phyloP scores from a whole-genome alignment of 2,329 filamentous ascomycete genomes.

The Sporothrix sp. region DNA sequence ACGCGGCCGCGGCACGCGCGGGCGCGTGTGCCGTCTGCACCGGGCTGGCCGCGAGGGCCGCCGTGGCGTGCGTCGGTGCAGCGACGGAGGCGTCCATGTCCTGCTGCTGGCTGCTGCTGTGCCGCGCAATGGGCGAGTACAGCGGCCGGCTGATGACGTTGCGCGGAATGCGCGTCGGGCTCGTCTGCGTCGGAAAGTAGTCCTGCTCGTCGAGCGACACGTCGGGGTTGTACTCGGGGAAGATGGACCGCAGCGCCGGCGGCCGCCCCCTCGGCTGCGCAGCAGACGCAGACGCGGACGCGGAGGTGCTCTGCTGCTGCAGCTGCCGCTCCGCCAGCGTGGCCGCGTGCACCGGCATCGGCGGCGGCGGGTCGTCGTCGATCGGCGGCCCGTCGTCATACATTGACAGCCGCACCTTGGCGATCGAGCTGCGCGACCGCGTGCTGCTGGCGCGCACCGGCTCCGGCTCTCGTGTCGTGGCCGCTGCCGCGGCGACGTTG shows the following conservation, averaged over 20 bases:
- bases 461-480: conserved; percentile 25
- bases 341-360: conserved; percentile 13
- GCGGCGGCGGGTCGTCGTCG: conserved; percentile 14
- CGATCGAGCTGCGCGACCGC: conserved; percentile 46
- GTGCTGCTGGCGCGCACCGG: conserved; percentile 40
- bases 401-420: conserved; percentile 38
- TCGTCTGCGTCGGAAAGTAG: conserved; percentile 59
- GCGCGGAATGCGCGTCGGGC: conserved; percentile 53
- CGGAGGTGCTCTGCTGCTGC: conserved; percentile 5
- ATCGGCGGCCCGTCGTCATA: conserved; percentile 19
- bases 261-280: too few species aligned
- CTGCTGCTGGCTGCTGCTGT: conserved; percentile 4
- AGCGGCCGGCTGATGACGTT: conserved; percentile 56
- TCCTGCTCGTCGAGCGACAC: conserved; percentile 56
- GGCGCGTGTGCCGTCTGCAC: too few species aligned
- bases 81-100: conserved; percentile 8
- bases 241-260: conserved; percentile 57
- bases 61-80: too few species aligned
- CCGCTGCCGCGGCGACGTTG: conserved; percentile 26
- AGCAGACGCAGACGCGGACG: too few species aligned
- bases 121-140: conserved; percentile 37
- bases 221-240: conserved; percentile 62
- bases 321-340: conserved; percentile 6
- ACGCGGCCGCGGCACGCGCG: too few species aligned
- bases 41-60: too few species aligned